Conservation (phyloP, 2,329 filamentous ascomycete species). For the Xylaria sp. region DNA sequence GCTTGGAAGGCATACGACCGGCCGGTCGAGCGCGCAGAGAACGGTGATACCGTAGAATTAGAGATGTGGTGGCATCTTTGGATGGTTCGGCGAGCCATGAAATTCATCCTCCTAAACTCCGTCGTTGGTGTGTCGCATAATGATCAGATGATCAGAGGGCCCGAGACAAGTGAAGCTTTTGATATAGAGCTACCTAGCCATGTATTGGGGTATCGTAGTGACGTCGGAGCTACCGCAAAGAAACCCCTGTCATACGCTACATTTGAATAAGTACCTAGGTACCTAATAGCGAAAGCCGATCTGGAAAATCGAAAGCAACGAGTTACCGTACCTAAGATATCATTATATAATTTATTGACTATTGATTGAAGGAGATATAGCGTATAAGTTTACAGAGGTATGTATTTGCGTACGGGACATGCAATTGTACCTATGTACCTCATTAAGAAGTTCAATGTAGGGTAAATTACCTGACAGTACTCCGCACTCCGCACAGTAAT, state of each 20-base stretch:
- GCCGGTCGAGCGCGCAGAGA: constrained; percentile 42
- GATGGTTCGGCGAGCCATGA: constrained; percentile 41
- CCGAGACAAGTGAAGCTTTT: constrained; percentile 26
- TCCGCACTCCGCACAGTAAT: constrained; percentile 12
- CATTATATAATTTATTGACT: too few relatives aligned
- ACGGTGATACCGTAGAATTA: constrained; percentile 27
- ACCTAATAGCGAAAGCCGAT: not conserved
- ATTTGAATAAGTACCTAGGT: not conserved
- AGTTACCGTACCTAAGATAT: too few relatives aligned
- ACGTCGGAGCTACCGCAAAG: constrained; percentile 27
- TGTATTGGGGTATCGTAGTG: constrained; percentile 14
- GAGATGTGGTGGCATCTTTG: constrained; percentile 35
- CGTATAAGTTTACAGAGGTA: too few relatives aligned
- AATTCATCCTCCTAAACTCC: constrained; percentile 47
- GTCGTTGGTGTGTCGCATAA: constrained; percentile 43
- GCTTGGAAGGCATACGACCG: constrained; percentile 82
- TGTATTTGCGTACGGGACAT: too few relatives aligned
- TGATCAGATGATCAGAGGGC: constrained; percentile 38
- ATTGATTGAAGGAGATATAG: too few relatives aligned
- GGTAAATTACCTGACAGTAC: not conserved
- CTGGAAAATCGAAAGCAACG: not conserved
- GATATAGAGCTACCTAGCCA: constrained; percentile 15
- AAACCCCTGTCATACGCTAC: constrained; percentile 20
- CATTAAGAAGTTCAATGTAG: not conserved
- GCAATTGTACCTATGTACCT: too few relatives aligned